Evolutionary conservation across 306 rosid species (phyloP).

Genomic region (Parietaria judaica): DNA sequence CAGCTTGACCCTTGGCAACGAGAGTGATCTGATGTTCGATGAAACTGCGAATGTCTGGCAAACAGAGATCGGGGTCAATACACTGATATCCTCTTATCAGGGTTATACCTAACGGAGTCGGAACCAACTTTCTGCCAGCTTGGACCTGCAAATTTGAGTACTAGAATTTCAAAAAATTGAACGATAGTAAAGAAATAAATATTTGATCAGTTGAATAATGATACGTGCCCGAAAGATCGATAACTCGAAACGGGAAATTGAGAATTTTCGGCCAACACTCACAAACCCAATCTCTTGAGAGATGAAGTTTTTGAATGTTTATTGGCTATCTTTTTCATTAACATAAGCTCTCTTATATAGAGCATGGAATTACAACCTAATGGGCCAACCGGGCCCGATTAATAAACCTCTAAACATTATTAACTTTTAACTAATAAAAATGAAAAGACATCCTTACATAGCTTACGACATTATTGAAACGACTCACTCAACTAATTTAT

Average conservation of each 20-base stretch:
- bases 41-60: constrained; percentile 98
- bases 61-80: constrained; percentile 91
- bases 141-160: constrained; percentile 60
- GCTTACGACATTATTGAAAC: constrained; percentile 2
- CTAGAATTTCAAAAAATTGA: constrained; percentile 19
- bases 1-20: constrained; percentile 80
- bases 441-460: constrained; percentile 1
- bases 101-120: constrained; percentile 81
- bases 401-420: too few relatives aligned
- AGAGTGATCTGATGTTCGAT: constrained; percentile 98
- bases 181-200: too few relatives aligned
- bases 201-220: too few relatives aligned
- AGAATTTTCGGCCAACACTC: too few relatives aligned
- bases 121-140: constrained; percentile 84
- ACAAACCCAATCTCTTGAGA: too few relatives aligned
- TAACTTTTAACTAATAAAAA: background rate
- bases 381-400: too few relatives aligned
- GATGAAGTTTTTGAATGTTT: too few relatives aligned
- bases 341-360: too few relatives aligned
- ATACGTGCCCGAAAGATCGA: too few relatives aligned
- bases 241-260: too few relatives aligned
- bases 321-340: too few relatives aligned
- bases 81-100: constrained; percentile 90
- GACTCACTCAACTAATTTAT: background rate
- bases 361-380: too few relatives aligned